A percentile compares a stretch with the other conserved stretches of the same genome.
phyloP scores from a whole-genome alignment of 805 yeast genomes.

The Candida easanensis region DNA sequence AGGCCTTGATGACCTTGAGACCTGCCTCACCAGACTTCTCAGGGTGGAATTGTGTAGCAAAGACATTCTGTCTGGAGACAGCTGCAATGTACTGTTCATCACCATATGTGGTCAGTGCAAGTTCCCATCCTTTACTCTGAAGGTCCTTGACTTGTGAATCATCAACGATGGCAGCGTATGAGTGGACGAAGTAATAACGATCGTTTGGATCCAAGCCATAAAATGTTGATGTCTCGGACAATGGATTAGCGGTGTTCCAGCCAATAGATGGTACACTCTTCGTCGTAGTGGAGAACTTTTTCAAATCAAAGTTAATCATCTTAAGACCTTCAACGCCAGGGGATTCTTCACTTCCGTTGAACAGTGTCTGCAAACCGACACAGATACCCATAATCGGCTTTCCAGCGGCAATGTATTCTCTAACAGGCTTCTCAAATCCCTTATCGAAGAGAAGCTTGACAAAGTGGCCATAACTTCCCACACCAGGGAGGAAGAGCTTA shows the following conservation, averaged over 20 bases:
- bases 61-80: slow-evolving; percentile 66
- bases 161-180: slow-evolving; percentile 75
- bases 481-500: slow-evolving; percentile 85
- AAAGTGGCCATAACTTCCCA: slow-evolving; percentile 95
- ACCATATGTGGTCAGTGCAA: slow-evolving; percentile 73
- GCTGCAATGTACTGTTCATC: slow-evolving; percentile 83
- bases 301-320: slow-evolving; percentile 48
- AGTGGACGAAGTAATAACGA: slow-evolving; percentile 93
- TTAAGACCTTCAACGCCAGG: slow-evolving; percentile 62
- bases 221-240: slow-evolving; percentile 33
- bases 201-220: slow-evolving; percentile 64
- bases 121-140: slow-evolving; percentile 57
- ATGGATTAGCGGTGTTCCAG: slow-evolving; percentile 62
- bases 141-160: slow-evolving; percentile 33
- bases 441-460: slow-evolving; percentile 63
- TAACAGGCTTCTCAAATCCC: slow-evolving; percentile 64
- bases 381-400: slow-evolving; percentile 94
- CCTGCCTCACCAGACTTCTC: slow-evolving; percentile 96
- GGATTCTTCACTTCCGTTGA: slow-evolving; percentile 72
- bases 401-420: slow-evolving; percentile 68
- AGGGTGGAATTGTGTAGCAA: slow-evolving; percentile 99
- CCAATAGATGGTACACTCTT: slow-evolving; percentile 97
- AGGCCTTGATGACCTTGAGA: slow-evolving; percentile 66
- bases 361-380: slow-evolving; percentile 90
- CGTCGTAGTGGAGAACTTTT: slow-evolving; percentile 54